phyloP scores from a whole-genome alignment of 78 protist genomes.

The Cavenderia fasciculata region DNA sequence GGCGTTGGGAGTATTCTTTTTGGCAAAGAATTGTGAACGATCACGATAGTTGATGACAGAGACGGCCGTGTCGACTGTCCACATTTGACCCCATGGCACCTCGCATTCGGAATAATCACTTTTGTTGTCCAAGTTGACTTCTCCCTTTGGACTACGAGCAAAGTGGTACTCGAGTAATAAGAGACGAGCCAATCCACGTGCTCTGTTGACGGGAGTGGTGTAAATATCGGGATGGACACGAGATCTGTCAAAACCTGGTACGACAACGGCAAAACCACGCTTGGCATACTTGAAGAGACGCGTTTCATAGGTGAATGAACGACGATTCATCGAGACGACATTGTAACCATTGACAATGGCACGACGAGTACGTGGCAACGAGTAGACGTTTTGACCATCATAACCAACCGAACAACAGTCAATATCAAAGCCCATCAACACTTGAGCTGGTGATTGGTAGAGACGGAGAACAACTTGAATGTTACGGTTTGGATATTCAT shows the following conservation, averaged over 20 bases:
- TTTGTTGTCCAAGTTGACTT: not conserved
- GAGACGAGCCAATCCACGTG: slow-evolving; percentile 29
- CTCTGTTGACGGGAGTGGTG: not conserved
- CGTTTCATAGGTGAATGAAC: slow-evolving; percentile 73
- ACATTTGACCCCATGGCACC: slow-evolving; percentile 38
- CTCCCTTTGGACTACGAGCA: not conserved
- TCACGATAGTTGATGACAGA: slow-evolving; percentile 49
- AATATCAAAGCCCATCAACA: slow-evolving; percentile 80
- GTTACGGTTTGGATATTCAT: slow-evolving; percentile 34
- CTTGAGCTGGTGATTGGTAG: slow-evolving; percentile 82
- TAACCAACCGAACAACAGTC: slow-evolving; percentile 79
- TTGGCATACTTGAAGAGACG: slow-evolving; percentile 78
- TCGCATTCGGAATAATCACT: slow-evolving; percentile 52
- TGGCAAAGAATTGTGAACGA: slow-evolving; percentile 66
- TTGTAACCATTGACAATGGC: slow-evolving; percentile 32
- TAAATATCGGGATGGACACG: not conserved
- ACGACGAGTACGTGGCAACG: slow-evolving; percentile 38
- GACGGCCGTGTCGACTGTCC: not conserved
- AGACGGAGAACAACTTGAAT: slow-evolving; percentile 77
- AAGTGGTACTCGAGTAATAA: slow-evolving; percentile 19
- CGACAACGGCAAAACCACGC: slow-evolving; percentile 70
- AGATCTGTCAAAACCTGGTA: slow-evolving; percentile 2
- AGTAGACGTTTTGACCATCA: slow-evolving; percentile 60
- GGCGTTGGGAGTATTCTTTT: not conserved
- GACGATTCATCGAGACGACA: slow-evolving; percentile 57